Percentiles rank a stretch among this genome's conserved stretches.
Evolutionary conservation across 2,329 filamentous ascomycete genomes (phyloP).

Genomic region (Biscogniauxia marginata): DNA sequence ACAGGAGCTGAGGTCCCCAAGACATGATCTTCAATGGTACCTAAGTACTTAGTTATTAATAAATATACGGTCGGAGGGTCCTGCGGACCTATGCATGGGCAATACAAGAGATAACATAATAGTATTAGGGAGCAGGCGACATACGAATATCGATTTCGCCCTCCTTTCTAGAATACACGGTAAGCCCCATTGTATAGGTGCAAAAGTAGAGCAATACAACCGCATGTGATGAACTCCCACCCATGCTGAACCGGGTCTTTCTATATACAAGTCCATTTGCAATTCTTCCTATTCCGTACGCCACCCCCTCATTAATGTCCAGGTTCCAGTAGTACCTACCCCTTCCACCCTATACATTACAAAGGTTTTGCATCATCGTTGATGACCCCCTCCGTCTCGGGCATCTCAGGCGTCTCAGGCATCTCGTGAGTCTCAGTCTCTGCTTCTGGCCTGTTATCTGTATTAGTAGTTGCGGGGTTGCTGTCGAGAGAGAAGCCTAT

Average conservation of each 20-base stretch:
- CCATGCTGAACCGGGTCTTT: background rate
- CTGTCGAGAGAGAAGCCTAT: conserved; percentile 15
- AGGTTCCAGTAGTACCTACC: background rate
- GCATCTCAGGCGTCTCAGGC: no score
- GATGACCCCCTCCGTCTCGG: background rate
- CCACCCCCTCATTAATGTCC: background rate
- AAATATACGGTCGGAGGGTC: no score
- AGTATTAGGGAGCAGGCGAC: no score
- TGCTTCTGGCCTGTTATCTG: background rate
- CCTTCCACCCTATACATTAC: background rate
- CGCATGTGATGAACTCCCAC: background rate
- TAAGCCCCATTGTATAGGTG: no score
- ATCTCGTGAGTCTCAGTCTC: background rate
- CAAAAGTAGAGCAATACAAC: background rate
- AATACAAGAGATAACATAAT: no score
- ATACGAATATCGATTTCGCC: no score
- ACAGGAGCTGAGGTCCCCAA: no score
- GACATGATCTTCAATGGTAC: no score
- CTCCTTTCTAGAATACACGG: no score
- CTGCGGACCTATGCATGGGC: no score
- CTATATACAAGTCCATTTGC: background rate
- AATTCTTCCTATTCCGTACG: background rate
- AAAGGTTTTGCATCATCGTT: background rate
- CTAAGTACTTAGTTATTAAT: no score
- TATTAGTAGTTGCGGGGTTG: background rate